phyloP scores from a whole-genome alignment of 495 filamentous ascomycete genomes.

The Physcia stellaris region DNA sequence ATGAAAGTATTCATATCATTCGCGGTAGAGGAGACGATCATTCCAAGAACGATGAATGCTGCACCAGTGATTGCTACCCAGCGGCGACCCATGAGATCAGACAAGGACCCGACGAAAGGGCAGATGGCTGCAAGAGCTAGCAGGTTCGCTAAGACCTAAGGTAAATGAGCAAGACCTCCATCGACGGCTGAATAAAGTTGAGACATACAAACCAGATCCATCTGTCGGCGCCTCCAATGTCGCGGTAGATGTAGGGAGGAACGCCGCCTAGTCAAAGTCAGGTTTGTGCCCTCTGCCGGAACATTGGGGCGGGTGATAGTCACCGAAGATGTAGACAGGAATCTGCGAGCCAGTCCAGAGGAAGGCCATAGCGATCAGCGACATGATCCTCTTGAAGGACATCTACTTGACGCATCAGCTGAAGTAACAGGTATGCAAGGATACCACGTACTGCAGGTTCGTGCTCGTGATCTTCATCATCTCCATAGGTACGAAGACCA shows the following conservation, averaged over 20 bases:
- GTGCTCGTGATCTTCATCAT: slow-evolving; percentile 35
- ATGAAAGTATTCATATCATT: slow-evolving; percentile 57
- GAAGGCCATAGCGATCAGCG: slow-evolving; percentile 49
- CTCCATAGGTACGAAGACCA: slow-evolving; percentile 35
- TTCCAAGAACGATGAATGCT: slow-evolving; percentile 46
- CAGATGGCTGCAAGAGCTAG: slow-evolving; percentile 54
- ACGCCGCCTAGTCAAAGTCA: slow-evolving; percentile 30
- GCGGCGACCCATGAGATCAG: slow-evolving; percentile 54
- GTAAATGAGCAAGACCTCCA: background rate
- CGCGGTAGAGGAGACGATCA: slow-evolving; percentile 51
- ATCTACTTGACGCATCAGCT: slow-evolving; percentile 26
- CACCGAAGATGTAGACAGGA: slow-evolving; percentile 47
- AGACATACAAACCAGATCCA: slow-evolving; percentile 56
- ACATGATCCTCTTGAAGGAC: slow-evolving; percentile 42
- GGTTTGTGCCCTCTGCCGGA: background rate
- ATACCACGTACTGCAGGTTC: slow-evolving; percentile 18
- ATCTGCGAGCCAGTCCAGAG: slow-evolving; percentile 55
- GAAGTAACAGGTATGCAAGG: background rate
- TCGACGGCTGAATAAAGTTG: background rate
- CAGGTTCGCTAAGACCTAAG: slow-evolving; percentile 45
- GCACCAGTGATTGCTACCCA: slow-evolving; percentile 51
- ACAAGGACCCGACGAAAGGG: slow-evolving; percentile 59
- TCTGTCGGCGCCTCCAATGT: slow-evolving; percentile 50
- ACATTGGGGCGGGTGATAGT: background rate
- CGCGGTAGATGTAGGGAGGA: slow-evolving; percentile 48